These are phyloP conservation scores for Termitomyces bulborhizus DNA, from an alignment of 768 basidiomycete genomes.

Conservation along the genomic window DNA sequence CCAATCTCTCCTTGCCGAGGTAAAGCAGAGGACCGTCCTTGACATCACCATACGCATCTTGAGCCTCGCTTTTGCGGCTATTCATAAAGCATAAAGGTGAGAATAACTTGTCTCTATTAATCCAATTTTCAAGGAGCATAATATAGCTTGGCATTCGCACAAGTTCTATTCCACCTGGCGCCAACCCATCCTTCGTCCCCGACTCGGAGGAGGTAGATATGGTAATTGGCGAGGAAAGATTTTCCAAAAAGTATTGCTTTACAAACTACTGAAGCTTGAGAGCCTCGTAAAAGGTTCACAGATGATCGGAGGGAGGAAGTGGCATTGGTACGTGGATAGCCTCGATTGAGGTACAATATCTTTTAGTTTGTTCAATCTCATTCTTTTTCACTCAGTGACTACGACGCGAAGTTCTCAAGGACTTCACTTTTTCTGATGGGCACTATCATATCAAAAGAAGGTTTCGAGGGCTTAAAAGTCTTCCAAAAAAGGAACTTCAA, in stretches of 20 bases:
- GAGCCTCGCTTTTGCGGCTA: conserved; percentile 21
- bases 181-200: conserved; percentile 22
- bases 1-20: conserved; percentile 19
- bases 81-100: conserved; percentile 23
- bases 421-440: conserved; percentile 42
- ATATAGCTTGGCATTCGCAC: conserved; percentile 23
- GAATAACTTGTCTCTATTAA: neutral
- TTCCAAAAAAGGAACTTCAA: conserved; percentile 18
- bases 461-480: conserved; percentile 37
- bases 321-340: conserved; percentile 15
- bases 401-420: conserved; percentile 27
- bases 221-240: neutral
- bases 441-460: conserved; percentile 28
- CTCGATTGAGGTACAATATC: neutral
- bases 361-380: neutral
- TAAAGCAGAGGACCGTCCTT: conserved; percentile 13
- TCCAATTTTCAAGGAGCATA: neutral
- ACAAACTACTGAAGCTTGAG: conserved; percentile 33
- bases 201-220: conserved; percentile 31
- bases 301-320: conserved; percentile 25
- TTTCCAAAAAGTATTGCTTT: conserved; percentile 5
- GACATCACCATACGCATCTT: conserved; percentile 16
- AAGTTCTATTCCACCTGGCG: conserved; percentile 31
- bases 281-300: conserved; percentile 38
- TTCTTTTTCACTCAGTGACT: neutral